phyloP scores from a whole-genome alignment of 2,329 filamentous ascomycete species.

The Colletotrichum sp. region DNA sequence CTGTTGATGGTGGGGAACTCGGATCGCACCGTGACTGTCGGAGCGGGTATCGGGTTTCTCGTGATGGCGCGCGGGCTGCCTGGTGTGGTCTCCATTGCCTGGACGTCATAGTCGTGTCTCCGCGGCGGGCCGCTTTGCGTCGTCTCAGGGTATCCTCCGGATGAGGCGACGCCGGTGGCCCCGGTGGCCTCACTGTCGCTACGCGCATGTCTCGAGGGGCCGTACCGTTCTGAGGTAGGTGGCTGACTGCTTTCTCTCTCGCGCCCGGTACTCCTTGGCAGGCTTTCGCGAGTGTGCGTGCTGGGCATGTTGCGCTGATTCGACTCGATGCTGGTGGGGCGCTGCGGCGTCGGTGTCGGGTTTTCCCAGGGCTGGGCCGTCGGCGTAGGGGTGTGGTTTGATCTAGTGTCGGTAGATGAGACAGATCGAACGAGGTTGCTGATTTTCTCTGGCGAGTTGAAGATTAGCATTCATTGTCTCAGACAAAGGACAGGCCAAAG shows the following conservation, averaged over 20 bases:
- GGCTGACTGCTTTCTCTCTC: constrained; percentile 56
- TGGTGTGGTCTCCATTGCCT: constrained; percentile 90
- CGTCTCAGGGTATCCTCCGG: constrained; percentile 79
- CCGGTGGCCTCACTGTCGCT: constrained; percentile 82
- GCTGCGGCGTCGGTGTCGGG: constrained; percentile 54
- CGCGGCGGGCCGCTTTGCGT: constrained; percentile 72
- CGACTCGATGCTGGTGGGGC: constrained; percentile 56
- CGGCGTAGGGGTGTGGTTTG: constrained; percentile 56
- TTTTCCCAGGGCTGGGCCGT: constrained; percentile 74
- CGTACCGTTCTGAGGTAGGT: constrained; percentile 48
- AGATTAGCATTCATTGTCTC: constrained; percentile 11
- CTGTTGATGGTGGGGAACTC: constrained; percentile 95
- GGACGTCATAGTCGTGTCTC: constrained; percentile 92
- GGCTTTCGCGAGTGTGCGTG: constrained; percentile 41
- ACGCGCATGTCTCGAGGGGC: constrained; percentile 63
- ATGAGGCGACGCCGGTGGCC: constrained; percentile 75
- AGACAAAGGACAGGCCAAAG: not conserved
- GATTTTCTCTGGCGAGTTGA: constrained; percentile 76
- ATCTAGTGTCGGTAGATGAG: constrained; percentile 68
- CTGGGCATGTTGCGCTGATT: constrained; percentile 35
- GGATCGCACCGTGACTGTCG: constrained; percentile 91
- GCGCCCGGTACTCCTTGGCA: constrained; percentile 37
- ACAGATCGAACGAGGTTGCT: constrained; percentile 90
- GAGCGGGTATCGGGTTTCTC: constrained; percentile 88
- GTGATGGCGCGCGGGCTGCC: constrained; percentile 73